phyloP scores from a whole-genome alignment of 2,329 filamentous ascomycete species.

The Trichoderma cornu-damae region DNA sequence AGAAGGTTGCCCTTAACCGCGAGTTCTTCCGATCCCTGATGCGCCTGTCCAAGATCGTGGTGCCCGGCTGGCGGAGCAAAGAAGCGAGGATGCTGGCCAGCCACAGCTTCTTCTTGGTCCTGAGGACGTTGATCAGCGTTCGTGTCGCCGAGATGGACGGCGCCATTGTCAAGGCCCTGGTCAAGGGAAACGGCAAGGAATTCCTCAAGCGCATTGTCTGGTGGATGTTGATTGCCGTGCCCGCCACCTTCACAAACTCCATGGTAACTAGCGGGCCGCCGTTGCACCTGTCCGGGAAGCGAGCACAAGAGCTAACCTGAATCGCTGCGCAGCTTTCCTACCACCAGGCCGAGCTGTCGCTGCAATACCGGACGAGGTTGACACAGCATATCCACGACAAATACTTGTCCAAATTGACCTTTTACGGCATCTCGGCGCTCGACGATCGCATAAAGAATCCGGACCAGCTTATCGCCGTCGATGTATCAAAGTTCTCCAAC shows the following conservation, averaged over 20 bases:
- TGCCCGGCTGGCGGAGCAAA: conserved; percentile 85
- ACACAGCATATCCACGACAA: conserved; percentile 95
- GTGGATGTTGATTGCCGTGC: conserved; percentile 98
- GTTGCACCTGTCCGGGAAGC: too few relatives aligned
- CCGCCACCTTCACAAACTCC: conserved; percentile 96
- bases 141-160: conserved; percentile 97
- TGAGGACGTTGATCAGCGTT: conserved; percentile 86
- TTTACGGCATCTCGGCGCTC: conserved; percentile 90
- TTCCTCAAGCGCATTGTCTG: conserved; percentile 85
- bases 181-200: conserved; percentile 84
- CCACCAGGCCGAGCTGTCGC: conserved; percentile 88
- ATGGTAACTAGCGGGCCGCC: conserved; percentile 66
- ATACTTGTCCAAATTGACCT: conserved; percentile 95
- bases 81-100: conserved; percentile 81
- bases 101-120: conserved; percentile 87
- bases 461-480: conserved; percentile 93
- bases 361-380: conserved; percentile 87
- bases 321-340: conserved; percentile 66
- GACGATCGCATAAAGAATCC: conserved; percentile 98
- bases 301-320: background rate
- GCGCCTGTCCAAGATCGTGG: conserved; percentile 74
- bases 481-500: conserved; percentile 94
- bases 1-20: conserved; percentile 87
- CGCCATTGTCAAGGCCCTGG: conserved; percentile 82
- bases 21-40: conserved; percentile 74